These are phyloP conservation scores for Micromonas pusilla DNA, from an alignment of 139 green algal genomes.

Conservation along the genomic window DNA sequence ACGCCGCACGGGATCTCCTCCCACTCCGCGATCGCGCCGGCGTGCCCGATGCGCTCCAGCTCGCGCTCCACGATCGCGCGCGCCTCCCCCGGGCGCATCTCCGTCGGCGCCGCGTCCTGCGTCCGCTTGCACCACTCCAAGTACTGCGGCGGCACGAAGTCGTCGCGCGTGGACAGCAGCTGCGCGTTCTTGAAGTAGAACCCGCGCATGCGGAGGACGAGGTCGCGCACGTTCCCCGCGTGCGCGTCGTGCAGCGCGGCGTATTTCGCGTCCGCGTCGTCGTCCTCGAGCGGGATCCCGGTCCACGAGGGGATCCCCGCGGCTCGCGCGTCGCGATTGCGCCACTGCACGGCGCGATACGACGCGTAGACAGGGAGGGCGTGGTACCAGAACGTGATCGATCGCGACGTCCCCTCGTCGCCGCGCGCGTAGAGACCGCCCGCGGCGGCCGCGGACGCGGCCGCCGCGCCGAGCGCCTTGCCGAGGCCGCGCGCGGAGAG, in stretches of 20 bases:
- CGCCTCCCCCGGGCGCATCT: constrained; percentile 18
- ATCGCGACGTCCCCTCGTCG: constrained; percentile 1
- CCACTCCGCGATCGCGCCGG: constrained; percentile 9
- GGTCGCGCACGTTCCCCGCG: constrained; percentile 11
- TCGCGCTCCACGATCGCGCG: neutral
- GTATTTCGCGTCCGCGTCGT: constrained; percentile 12
- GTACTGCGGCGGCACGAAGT: constrained; percentile 17
- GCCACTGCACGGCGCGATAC: neutral
- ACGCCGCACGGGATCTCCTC: constrained; percentile 32
- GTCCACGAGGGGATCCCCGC: neutral
- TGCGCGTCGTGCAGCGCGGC: constrained; percentile 2
- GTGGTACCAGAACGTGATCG: constrained; percentile 14
- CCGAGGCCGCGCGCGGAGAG: neutral
- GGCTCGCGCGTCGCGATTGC: neutral
- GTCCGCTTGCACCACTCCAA: constrained; percentile 6
- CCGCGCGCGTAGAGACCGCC: neutral
- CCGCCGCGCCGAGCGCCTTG: neutral
- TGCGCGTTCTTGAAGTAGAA: constrained; percentile 40
- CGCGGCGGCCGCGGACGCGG: neutral
- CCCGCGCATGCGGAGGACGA: constrained; percentile 22
- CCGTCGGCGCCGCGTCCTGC: constrained; percentile 24
- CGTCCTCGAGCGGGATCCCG: neutral
- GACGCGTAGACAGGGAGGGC: neutral
- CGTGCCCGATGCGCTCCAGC: neutral
- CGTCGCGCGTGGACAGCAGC: constrained; percentile 15